Base-by-base conservation (phyloP, 2,329 filamentous ascomycete species). In the Ophiostoma ips region DNA sequence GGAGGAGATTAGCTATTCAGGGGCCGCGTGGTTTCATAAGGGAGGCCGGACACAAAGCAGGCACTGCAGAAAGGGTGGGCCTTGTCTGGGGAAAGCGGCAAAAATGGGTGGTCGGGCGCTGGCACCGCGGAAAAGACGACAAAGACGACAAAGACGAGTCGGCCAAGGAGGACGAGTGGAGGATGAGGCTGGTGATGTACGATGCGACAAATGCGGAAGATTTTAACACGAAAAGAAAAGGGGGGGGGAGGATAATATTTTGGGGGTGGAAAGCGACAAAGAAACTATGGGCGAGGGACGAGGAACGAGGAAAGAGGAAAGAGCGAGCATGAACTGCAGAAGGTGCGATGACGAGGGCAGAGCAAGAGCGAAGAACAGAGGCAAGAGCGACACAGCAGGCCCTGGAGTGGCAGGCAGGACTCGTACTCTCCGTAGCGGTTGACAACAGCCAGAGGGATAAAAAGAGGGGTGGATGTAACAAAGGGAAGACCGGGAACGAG, bases 1-100 rank as follows among this genome's bases (percentile, higher is more conserved):
- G 43, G 44, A 50, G 49, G 49, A 50, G 21, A 50, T 50, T 40
- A 43, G 45, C 43, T 28, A 35, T 16, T 50, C 49, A 50, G 36
- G 49, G 49, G 43, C 43, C 43, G 43, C 43, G 43, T 28, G 43
- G 43, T 45, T 46, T 45, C 30, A 21, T 33, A 24, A 45, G 43
- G 43, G 43, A 45, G 43, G 43, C 33, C 35, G 33, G 49, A 43
- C 43, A 38, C 30, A 40, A 31, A 40, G 48, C 16, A 50, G 36
- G 43, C 41, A 36, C 44, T 44, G 16, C 18, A 30, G n/a, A 12
- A 21, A 50, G 43, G 49, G 49, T 37, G 41, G 24, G 37, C 44
- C 49, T 43, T 21, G 34, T 50, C 44, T 45, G 46, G 36, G 49
- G 35, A 19, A 43, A 43, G 46, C 15, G 49, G 47, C 28, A 24